These are phyloP conservation scores for Conticribra guillardii DNA, from an alignment of 108 stramenopile species.

Conservation along the genomic window DNA sequence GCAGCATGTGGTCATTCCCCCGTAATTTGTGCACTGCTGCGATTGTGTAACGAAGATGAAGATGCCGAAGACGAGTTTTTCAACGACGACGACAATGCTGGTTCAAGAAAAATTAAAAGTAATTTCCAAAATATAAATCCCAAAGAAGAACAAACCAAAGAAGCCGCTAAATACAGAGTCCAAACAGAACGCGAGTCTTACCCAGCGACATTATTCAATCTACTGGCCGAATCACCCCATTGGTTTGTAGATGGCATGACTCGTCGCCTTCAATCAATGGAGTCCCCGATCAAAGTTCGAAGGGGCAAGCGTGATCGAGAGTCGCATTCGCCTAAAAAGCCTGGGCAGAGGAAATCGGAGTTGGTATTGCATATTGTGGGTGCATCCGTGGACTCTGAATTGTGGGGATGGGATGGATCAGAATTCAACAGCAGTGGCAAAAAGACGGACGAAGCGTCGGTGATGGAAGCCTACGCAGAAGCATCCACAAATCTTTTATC, in stretches of 20 bases:
- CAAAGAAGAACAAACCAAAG: constrained; percentile 18
- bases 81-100: constrained; percentile 12
- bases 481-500: constrained; percentile 71
- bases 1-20: constrained; percentile 62
- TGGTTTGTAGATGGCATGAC: constrained; percentile 43
- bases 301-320: constrained; percentile 31
- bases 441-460: constrained; percentile 17
- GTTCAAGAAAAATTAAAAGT: constrained; percentile 3
- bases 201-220: constrained; percentile 87
- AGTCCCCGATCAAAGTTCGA: constrained; percentile 20
- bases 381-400: constrained; percentile 77
- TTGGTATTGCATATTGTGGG: constrained; percentile 85
- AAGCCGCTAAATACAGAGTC: constrained; percentile 73
- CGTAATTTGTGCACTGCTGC: constrained; percentile 73
- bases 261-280: constrained; percentile 18
- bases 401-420: constrained; percentile 66
- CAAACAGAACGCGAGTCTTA: constrained; percentile 85
- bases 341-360: constrained; percentile 10
- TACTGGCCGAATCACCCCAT: constrained; percentile 59
- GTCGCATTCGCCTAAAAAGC: not conserved
- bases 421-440: too few relatives aligned
- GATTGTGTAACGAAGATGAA: constrained; percentile 80
- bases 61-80: constrained; percentile 52
- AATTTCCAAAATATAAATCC: not conserved
- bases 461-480: constrained; percentile 76